Evolutionary conservation across 192 early-diverging fungal species (phyloP).

Genomic region (Ambispora gerdemannii): DNA sequence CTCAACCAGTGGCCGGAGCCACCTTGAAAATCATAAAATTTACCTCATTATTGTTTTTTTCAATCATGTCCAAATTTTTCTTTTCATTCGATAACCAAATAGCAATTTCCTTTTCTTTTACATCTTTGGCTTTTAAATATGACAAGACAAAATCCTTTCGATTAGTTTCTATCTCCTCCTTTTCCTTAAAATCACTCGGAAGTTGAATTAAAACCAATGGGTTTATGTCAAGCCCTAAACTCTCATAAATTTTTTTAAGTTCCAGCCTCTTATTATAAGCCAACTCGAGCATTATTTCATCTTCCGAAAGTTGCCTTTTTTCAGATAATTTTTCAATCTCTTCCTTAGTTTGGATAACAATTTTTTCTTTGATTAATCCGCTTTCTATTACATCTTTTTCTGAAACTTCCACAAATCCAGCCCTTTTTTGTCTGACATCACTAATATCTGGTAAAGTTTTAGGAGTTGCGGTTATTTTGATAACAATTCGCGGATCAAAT

Average conservation of each 20-base stretch:
- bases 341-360: background rate
- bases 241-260: conserved; percentile 1
- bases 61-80: background rate
- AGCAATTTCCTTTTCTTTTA: background rate
- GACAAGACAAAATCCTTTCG: background rate
- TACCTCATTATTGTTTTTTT: background rate
- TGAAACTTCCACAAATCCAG: background rate
- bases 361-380: conserved; percentile 1
- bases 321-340: conserved; percentile 1
- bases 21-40: conserved; percentile 1
- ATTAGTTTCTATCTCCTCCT: background rate
- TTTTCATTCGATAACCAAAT: conserved; percentile 1
- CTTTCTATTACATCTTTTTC: background rate
- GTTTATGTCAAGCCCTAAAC: background rate
- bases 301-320: background rate
- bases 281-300: background rate
- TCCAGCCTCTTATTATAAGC: background rate
- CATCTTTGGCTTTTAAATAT: background rate
- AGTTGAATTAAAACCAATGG: background rate
- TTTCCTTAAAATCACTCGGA: background rate
- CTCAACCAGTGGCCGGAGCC: background rate
- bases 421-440: background rate
- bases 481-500: background rate
- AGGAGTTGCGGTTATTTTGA: background rate
- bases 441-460: background rate